Base-by-base conservation (phyloP, 1,284 basidiomycete genomes). In the Pascua sp. region DNA sequence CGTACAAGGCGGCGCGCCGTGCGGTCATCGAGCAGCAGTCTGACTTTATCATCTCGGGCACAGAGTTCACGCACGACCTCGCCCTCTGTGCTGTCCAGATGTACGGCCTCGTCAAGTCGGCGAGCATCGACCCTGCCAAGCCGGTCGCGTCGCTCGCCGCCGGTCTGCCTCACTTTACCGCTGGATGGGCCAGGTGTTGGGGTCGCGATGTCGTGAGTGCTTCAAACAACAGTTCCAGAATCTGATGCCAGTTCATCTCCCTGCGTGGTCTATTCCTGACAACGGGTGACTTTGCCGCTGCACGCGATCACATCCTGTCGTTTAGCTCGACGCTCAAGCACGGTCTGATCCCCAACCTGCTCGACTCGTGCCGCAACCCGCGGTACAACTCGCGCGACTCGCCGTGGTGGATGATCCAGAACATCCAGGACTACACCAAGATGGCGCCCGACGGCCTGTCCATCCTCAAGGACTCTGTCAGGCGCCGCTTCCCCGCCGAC, bases 121-220 rank as follows among this genome's bases (percentile, higher is more conserved):
- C 92, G 3, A 94, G 91, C 24, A 81, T 97, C 51, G 85, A 88
- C 55, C 79, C 81, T 2, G 63, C 63, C 67, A 83, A 83, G 66
- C 76, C 82, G 2, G 87, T 86, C 0, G 86, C 94, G 2, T 91
- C 87, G 11, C 81, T 97, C 36, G 92, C 94, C 2, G 93, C 93
- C n/a, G 94, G 94, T 17, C 78, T 97, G 36, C 92, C 94, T 11
- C 93, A 97, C 78, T 97, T 97, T 69, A 81, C 90, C 2, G 79
- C 88, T 9, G 86, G 87, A 8, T 97, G 94, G 93, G 91, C 91
- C 13, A 83, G 93, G 48, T 92, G 90, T 70, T 97, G 94, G 94
- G 93, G 94, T n/a, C 84, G 93, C 42, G 93, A 97, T 74, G 90
- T 95, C 18, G 69, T 71, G 49, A 58, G 71, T 73, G 17, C 8